Conservation (phyloP, 495 filamentous ascomycete species). For the Aspergillus funiculosus region DNA sequence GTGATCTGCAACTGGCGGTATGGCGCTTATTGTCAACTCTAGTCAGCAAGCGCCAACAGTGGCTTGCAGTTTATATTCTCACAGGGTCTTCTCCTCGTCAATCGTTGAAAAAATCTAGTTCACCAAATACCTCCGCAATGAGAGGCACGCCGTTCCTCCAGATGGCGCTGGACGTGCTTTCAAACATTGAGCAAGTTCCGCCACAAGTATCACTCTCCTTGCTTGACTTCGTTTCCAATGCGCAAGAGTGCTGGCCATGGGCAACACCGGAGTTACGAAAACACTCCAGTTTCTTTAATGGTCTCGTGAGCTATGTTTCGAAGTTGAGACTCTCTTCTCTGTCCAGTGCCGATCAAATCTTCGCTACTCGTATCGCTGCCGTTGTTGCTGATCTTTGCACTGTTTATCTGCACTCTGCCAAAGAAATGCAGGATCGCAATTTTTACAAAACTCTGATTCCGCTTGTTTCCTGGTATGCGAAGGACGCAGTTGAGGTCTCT, state of each 20-base stretch:
- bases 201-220: slow-evolving; percentile 61
- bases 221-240: slow-evolving; percentile 76
- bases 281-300: slow-evolving; percentile 63
- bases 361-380: slow-evolving; percentile 68
- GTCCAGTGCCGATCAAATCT: slow-evolving; percentile 38
- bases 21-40: slow-evolving; percentile 87
- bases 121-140: slow-evolving; percentile 32
- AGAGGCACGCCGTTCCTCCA: slow-evolving; percentile 60
- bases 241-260: slow-evolving; percentile 91
- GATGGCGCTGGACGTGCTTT: slow-evolving; percentile 68
- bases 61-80: slow-evolving; percentile 87
- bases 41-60: slow-evolving; percentile 85
- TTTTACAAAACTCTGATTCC: slow-evolving; percentile 65
- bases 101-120: slow-evolving; percentile 52
- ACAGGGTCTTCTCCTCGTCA: slow-evolving; percentile 80
- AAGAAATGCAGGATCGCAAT: slow-evolving; percentile 60
- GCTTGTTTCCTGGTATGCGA: slow-evolving; percentile 67
- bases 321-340: slow-evolving; percentile 48
- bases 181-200: slow-evolving; percentile 57
- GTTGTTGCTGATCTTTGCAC: slow-evolving; percentile 81
- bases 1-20: slow-evolving; percentile 54
- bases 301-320: slow-evolving; percentile 63
- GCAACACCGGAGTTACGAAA: slow-evolving; percentile 69
- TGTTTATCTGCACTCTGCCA: slow-evolving; percentile 80
- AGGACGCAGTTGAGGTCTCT: slow-evolving; percentile 64